Evolutionary conservation across 495 filamentous ascomycete genomes (phyloP).

Genomic region (Oidiodendron maius): DNA sequence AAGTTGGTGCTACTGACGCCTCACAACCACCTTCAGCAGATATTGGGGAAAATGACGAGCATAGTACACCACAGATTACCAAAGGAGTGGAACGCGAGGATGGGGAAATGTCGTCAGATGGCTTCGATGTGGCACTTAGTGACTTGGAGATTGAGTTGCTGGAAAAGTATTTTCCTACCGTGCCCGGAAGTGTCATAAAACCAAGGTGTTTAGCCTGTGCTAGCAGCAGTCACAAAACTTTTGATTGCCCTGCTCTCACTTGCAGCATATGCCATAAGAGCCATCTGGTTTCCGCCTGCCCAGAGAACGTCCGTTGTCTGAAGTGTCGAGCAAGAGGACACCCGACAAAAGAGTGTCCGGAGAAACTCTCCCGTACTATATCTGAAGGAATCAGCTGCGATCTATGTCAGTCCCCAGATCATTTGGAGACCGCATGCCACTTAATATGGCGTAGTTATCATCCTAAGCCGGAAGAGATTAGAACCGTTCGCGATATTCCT

Average conservation of each 20-base stretch:
- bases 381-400: conserved; percentile 14
- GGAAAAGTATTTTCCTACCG: conserved; percentile 17
- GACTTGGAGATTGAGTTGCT: conserved; percentile 6
- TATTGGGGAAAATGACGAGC: no score
- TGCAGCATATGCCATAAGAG: conserved; percentile 13
- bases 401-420: conserved; percentile 15
- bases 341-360: conserved; percentile 9
- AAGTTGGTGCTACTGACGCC: neutral
- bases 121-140: neutral
- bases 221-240: conserved; percentile 9
- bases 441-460: conserved; percentile 21
- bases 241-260: conserved; percentile 11
- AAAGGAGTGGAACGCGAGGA: neutral
- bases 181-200: neutral
- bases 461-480: conserved; percentile 13
- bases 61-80: no score
- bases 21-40: no score
- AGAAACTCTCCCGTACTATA: conserved; percentile 12
- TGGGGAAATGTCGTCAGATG: neutral
- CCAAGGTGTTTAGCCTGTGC: conserved; percentile 17
- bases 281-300: conserved; percentile 15
- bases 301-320: conserved; percentile 12
- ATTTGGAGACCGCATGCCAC: conserved; percentile 19
- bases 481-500: conserved; percentile 15
- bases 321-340: conserved; percentile 23